These are phyloP conservation scores for Backusella circina DNA, from an alignment of 192 early-diverging fungal species.

Conservation along the genomic window DNA sequence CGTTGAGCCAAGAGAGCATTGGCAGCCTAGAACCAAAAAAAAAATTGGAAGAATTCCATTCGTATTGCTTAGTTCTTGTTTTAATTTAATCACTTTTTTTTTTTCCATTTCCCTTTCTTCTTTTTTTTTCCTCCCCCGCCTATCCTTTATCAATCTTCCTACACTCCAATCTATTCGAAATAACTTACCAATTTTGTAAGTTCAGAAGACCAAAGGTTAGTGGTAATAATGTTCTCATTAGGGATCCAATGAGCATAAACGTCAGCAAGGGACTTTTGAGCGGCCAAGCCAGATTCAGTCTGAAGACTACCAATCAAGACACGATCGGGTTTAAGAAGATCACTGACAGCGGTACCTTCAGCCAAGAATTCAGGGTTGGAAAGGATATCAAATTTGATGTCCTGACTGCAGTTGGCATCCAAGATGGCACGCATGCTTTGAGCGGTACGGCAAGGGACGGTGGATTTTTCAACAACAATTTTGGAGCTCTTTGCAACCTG, in stretches of 20 bases:
- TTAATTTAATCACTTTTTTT: neutral
- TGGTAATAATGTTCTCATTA: constrained; percentile 82
- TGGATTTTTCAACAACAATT: constrained; percentile 93
- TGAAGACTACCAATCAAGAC: constrained; percentile 82
- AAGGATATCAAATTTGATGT: constrained; percentile 79
- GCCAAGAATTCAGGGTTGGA: constrained; percentile 96
- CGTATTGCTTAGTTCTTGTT: neutral
- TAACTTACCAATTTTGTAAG: constrained; percentile 76
- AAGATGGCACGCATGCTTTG: constrained; percentile 79
- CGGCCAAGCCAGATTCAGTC: constrained; percentile 63
- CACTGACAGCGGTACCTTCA: constrained; percentile 85
- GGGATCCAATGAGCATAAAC: constrained; percentile 89
- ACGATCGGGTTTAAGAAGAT: constrained; percentile 83
- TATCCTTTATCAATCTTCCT: neutral
- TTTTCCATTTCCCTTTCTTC: neutral
- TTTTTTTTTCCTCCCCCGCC: neutral
- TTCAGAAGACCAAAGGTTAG: constrained; percentile 93
- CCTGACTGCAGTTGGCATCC: constrained; percentile 62
- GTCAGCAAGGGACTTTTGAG: constrained; percentile 66
- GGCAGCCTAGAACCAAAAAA: constrained; percentile 58
- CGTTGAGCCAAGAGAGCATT: constrained; percentile 94
- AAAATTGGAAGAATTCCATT: neutral
- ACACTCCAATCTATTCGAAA: neutral
- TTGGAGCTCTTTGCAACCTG: constrained; percentile 71
- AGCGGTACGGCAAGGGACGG: constrained; percentile 91